phyloP scores from a whole-genome alignment of 345 rosid species.

The Gossypium rotundifolium region DNA sequence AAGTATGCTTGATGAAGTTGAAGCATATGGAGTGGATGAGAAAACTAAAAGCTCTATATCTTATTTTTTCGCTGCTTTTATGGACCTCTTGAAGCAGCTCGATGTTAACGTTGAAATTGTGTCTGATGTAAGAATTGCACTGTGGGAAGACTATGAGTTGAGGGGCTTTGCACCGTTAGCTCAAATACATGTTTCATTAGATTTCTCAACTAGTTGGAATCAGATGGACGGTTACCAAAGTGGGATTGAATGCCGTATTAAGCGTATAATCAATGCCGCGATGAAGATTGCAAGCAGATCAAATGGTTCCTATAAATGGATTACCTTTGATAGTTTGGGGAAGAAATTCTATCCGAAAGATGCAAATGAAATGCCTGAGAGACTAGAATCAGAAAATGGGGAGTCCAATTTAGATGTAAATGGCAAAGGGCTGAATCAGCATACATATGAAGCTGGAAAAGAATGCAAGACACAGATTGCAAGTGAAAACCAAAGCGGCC shows the following conservation, averaged over 20 bases:
- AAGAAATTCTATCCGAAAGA: conserved; percentile 28
- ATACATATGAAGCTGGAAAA: neutral
- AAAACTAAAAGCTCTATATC: conserved; percentile 45
- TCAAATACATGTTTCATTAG: conserved; percentile 32
- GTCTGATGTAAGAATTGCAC: conserved; percentile 30
- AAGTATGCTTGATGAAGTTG: conserved; percentile 35
- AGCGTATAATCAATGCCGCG: conserved; percentile 51
- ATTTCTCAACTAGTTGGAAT: conserved; percentile 49
- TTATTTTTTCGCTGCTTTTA: conserved; percentile 50
- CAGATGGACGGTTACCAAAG: conserved; percentile 33
- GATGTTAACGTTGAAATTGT: conserved; percentile 20
- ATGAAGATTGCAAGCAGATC: conserved; percentile 50
- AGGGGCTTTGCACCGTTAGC: conserved; percentile 68
- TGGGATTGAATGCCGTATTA: conserved; percentile 43
- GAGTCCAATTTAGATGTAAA: conserved; percentile 6
- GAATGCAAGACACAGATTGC: conserved; percentile 22
- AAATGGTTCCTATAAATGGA: conserved; percentile 44
- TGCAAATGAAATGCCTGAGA: conserved; percentile 6
- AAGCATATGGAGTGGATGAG: conserved; percentile 33
- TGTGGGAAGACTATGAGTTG: conserved; percentile 92
- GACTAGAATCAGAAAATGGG: conserved; percentile 14
- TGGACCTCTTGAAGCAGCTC: conserved; percentile 41
- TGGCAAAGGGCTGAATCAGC: conserved; percentile 16
- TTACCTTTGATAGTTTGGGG: conserved; percentile 37
- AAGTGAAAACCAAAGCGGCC: conserved; percentile 26